Evolutionary conservation across 2,329 filamentous ascomycete species (phyloP), one percentile per base, ranked within the genome.

Genomic region (Fusarium succisae): DNA sequence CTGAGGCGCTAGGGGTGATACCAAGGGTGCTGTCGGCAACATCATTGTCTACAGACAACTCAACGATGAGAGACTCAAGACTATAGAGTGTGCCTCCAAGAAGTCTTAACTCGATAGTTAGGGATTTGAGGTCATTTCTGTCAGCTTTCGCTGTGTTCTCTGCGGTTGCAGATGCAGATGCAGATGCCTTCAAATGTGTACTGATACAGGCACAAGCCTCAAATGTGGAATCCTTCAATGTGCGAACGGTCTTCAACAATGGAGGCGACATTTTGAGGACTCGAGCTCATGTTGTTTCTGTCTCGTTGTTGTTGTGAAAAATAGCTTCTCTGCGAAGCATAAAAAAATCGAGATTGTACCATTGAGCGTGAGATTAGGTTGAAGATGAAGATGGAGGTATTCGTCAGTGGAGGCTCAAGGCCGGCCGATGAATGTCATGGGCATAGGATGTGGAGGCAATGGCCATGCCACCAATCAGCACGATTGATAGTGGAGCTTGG

Each of bases 81-180:
- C 77, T 77, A 48, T 69, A 69, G 20, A 79, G 67, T 8, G 65
- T 57, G 2, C 78, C 78, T 11, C 65, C 74, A 8, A 77, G 70
- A 10, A 79, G 66, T 17, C 78, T 65, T 5, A 79, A 56, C 43
- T 79, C 78, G 57, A 60, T 66, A 1, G 64, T 50, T 43, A 78
- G 32, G 3, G 55, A 53, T 38, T 76, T 78, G 35, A 78, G 53
- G 3, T 72, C 66, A 38, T 45, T 44, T 22, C 50, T 76, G 7
- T 45, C 15, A 13, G 55, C 35, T n/a, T 41, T 63, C 12, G 35
- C 4, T 8, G 24, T 35, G 10, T 14, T 28, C 18, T 22, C 26
- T 44, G n/a, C 24, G 24, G 35, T 14, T 28, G 4, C 17, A 5
- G 61, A 47, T 26, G 58, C 22, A 9, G 61, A 44, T 26, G 58